Base-by-base conservation (phyloP, 1,139 yeast species). In the Saccharomyces hybrid region DNA sequence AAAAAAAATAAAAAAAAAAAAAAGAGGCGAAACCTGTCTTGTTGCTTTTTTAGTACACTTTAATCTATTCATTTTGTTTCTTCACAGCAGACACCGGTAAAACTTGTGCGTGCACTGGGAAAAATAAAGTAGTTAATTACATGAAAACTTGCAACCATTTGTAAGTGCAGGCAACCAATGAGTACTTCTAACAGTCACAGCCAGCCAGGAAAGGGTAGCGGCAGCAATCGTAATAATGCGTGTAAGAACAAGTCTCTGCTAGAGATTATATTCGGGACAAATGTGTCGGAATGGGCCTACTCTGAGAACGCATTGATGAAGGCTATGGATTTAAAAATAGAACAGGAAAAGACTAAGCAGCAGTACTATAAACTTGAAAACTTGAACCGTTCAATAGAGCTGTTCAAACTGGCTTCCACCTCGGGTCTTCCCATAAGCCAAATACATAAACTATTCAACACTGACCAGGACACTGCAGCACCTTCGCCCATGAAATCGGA, bases 331-430 rank as follows among this genome's bases (percentile, higher is more conserved):
- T 76, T 88, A 30, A 79, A 84, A 56, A 73, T 82, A 2, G 95
- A 88, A 67, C 95, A 87, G 65, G 97, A 91, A 68, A 77, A 80
- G 47, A 87, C 97, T 1, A 85, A 85, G 61, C 97, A 90, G 68
- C 95, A 87, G 61, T 85, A 77, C 63, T 84, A 86, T 67, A 79
- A 79, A 55, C 73, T 85, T 41, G 96, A 90, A 66, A 73, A 78
- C 44, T 76, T 86, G 32, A 78, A 79, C 54, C 78, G 80, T 56
- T 80, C 86, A 38, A 71, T 86, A 48, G 83, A 82, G 55, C 75
- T 90, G 27, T 64, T 90, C 51, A 81, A 81, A 56, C 73, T 78
- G 25, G 95, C 96, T 0, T 66, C 80, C 7, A 74, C 76, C 47
- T 80, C 84, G 9, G 84, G 85, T 44, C 74, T 91, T 2, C 96